phyloP scores from a whole-genome alignment of 1,284 basidiomycete genomes.

The Ceratobasidium sp. region DNA sequence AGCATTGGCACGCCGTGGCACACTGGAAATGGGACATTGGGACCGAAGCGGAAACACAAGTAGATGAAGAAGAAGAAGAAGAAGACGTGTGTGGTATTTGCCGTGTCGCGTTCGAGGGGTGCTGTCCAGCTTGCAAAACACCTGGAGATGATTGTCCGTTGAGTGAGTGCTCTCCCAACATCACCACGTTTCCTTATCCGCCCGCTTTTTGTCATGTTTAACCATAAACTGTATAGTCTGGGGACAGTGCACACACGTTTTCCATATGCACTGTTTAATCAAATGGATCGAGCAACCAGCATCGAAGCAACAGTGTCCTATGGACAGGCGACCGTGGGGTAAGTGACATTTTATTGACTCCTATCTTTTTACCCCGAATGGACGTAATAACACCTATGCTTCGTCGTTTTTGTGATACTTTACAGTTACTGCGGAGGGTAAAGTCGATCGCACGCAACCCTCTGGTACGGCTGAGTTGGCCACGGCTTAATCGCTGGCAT shows the following conservation, averaged over 20 bases:
- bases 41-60: slow-evolving; percentile 51
- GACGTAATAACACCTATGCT: too few species aligned
- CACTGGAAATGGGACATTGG: slow-evolving; percentile 86
- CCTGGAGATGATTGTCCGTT: slow-evolving; percentile 96
- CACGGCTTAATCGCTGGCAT: neutral
- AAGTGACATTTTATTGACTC: slow-evolving; percentile 49
- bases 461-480: neutral
- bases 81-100: slow-evolving; percentile 95
- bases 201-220: neutral
- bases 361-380: too few species aligned
- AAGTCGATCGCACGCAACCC: slow-evolving; percentile 19
- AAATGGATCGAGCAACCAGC: slow-evolving; percentile 90
- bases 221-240: slow-evolving; percentile 64
- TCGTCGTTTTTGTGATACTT: neutral
- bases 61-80: slow-evolving; percentile 63
- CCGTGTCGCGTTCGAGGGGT: slow-evolving; percentile 86
- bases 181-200: neutral
- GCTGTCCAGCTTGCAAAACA: slow-evolving; percentile 90
- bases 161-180: slow-evolving; percentile 62
- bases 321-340: slow-evolving; percentile 93
- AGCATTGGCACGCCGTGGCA: slow-evolving; percentile 82
- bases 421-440: slow-evolving; percentile 26
- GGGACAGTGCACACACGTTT: slow-evolving; percentile 93
- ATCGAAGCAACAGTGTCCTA: slow-evolving; percentile 90
- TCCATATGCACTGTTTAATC: slow-evolving; percentile 92